These are phyloP conservation scores for Aspergillus sergii DNA, from an alignment of 2,329 filamentous ascomycete species.

Conservation along the genomic window DNA sequence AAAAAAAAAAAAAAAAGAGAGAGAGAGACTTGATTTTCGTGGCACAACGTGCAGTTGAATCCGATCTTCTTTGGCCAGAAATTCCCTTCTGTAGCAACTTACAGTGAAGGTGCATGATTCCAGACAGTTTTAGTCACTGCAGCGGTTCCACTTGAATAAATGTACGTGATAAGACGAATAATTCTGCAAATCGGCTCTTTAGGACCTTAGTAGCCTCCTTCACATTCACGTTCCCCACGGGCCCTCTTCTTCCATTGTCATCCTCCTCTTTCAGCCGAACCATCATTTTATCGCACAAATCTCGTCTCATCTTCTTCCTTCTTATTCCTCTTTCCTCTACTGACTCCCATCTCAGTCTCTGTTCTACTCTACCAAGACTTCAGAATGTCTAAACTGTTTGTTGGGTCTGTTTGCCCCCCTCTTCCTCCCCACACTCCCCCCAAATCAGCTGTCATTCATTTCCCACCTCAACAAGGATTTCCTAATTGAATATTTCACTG, in stretches of 20 bases:
- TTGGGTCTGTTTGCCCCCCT: constrained; percentile 67
- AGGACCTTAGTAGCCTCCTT: constrained; percentile 6
- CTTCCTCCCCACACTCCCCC: neutral
- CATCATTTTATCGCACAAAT: constrained; percentile 3
- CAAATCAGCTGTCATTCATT: neutral
- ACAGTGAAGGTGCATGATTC: neutral
- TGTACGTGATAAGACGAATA: neutral
- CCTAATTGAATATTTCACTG: neutral
- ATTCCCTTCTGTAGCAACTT: neutral
- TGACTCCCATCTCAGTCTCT: constrained; percentile 6
- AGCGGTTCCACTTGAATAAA: constrained; percentile 1
- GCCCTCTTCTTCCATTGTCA: constrained; percentile 1
- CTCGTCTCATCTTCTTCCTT: neutral
- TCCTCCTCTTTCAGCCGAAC: constrained; percentile 1
- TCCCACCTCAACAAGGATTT: constrained; percentile 13
- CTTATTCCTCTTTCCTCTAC: constrained; percentile 1
- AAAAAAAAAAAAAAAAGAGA: neutral
- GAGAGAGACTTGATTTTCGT: neutral
- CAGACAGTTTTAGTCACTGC: neutral
- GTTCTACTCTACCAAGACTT: constrained; percentile 11
- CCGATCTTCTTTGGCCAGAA: neutral
- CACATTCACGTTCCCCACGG: constrained; percentile 1
- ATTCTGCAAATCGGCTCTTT: constrained; percentile 5
- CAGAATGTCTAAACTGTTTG: constrained; percentile 90
- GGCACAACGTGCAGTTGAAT: neutral